phyloP scores from a whole-genome alignment of 139 green algal genomes.

The Tetratostichococcus sp. region DNA sequence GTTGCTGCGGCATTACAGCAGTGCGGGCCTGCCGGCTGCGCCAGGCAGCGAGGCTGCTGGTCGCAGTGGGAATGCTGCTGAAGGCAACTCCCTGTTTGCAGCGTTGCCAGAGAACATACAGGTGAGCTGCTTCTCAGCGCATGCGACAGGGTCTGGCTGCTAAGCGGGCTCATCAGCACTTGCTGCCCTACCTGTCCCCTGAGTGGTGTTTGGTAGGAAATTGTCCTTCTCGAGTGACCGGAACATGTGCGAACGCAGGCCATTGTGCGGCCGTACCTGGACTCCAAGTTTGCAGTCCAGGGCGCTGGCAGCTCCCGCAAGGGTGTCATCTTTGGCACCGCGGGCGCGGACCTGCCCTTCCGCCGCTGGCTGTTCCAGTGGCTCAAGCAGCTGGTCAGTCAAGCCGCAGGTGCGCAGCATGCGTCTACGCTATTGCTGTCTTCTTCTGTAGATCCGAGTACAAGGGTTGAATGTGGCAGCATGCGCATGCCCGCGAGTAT shows the following conservation, averaged over 20 bases:
- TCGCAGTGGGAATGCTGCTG: neutral
- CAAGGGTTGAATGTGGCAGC: too few species aligned
- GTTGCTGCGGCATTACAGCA: slow-evolving; percentile 31
- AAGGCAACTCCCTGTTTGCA: slow-evolving; percentile 52
- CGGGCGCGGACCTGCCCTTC: slow-evolving; percentile 42
- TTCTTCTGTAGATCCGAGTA: too few species aligned
- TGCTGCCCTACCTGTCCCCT: too few species aligned
- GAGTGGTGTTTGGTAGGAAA: too few species aligned
- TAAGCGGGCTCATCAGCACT: too few species aligned
- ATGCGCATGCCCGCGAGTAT: too few species aligned
- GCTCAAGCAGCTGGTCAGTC: slow-evolving; percentile 55
- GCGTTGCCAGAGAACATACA: slow-evolving; percentile 47
- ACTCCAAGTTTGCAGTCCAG: slow-evolving; percentile 33
- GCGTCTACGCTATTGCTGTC: too few species aligned
- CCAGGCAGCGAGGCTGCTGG: neutral
- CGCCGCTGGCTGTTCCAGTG: slow-evolving; percentile 72
- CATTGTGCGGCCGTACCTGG: slow-evolving; percentile 44
- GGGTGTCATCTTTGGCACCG: slow-evolving; percentile 16
- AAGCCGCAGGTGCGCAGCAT: slow-evolving; percentile 10
- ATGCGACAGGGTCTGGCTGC: too few species aligned
- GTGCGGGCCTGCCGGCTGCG: neutral
- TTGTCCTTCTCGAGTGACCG: too few species aligned
- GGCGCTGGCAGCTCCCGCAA: neutral
- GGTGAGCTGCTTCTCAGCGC: too few species aligned
- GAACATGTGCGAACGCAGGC: slow-evolving; percentile 24